Conservation (phyloP, 257 asterid species). For the Solanum etuberosum region DNA sequence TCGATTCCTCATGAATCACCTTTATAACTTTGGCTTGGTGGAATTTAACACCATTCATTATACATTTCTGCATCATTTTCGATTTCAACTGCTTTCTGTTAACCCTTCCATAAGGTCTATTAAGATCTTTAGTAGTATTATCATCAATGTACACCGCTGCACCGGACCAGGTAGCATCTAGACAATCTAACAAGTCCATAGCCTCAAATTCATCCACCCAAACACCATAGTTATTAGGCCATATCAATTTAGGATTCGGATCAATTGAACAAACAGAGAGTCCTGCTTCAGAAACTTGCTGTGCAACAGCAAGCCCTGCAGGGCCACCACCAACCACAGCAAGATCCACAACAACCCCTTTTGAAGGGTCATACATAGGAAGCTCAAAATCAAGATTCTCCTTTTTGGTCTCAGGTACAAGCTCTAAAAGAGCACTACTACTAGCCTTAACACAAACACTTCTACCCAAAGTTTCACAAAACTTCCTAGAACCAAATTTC, state of each 20-base stretch:
- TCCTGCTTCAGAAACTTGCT: constrained; percentile 93
- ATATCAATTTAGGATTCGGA: constrained; percentile 74
- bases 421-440: constrained; percentile 59
- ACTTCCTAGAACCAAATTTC: constrained; percentile 28
- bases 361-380: constrained; percentile 72
- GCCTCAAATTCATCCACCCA: constrained; percentile 99
- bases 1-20: constrained; percentile 81
- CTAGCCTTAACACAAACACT: constrained; percentile 34
- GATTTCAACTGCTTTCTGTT: constrained; percentile 75
- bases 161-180: constrained; percentile 91
- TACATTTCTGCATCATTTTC: constrained; percentile 93
- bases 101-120: constrained; percentile 87
- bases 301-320: constrained; percentile 95
- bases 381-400: constrained; percentile 92
- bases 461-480: constrained; percentile 16
- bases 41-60: constrained; percentile 77
- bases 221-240: constrained; percentile 97
- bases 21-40: constrained; percentile 90
- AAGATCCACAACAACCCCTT: constrained; percentile 59
- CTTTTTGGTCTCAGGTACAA: constrained; percentile 79
- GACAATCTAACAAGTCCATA: constrained; percentile 90
- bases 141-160: constrained; percentile 67
- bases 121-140: constrained; percentile 49
- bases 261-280: constrained; percentile 89
- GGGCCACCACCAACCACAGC: constrained; percentile 99